Percentiles rank a stretch among this genome's conserved stretches.
These are phyloP conservation scores for Nakataea oryzae DNA, from an alignment of 2,329 filamentous ascomycete species.

Conservation along the genomic window DNA sequence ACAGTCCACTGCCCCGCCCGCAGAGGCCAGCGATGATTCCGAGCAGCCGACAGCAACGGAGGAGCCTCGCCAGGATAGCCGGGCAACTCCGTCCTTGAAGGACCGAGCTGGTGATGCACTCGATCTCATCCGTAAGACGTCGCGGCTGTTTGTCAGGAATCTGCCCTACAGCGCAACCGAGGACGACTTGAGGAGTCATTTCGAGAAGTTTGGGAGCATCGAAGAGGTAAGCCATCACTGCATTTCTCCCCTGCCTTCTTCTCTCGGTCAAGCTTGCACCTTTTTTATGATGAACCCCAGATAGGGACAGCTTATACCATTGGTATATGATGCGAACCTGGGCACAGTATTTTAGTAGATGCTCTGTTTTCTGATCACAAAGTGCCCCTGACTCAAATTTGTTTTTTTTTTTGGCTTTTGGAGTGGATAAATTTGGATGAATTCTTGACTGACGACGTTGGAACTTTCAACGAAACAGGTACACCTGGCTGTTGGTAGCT, in stretches of 20 bases:
- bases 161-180: constrained; percentile 71
- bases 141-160: constrained; percentile 81
- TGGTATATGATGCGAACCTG: constrained; percentile 80
- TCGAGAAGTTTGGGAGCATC: constrained; percentile 62
- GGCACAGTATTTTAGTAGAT: constrained; percentile 99
- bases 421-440: constrained; percentile 13
- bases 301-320: constrained; percentile 99
- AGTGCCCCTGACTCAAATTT: constrained; percentile 8
- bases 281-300: constrained; percentile 80
- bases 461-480: constrained; percentile 53
- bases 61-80: background rate
- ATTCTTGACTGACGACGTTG: constrained; percentile 4
- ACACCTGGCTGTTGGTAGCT: constrained; percentile 68
- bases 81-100: constrained; percentile 2
- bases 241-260: constrained; percentile 10
- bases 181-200: constrained; percentile 63
- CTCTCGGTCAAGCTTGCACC: constrained; percentile 5
- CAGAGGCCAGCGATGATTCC: background rate
- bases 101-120: constrained; percentile 19
- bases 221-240: constrained; percentile 65
- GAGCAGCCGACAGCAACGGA: background rate
- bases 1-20: background rate
- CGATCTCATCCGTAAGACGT: constrained; percentile 58
- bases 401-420: background rate
- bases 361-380: constrained; percentile 71